These are phyloP conservation scores for Hemisphaericaspora lyxosophila DNA, from an alignment of 1,139 yeast species.

Conservation along the genomic window DNA sequence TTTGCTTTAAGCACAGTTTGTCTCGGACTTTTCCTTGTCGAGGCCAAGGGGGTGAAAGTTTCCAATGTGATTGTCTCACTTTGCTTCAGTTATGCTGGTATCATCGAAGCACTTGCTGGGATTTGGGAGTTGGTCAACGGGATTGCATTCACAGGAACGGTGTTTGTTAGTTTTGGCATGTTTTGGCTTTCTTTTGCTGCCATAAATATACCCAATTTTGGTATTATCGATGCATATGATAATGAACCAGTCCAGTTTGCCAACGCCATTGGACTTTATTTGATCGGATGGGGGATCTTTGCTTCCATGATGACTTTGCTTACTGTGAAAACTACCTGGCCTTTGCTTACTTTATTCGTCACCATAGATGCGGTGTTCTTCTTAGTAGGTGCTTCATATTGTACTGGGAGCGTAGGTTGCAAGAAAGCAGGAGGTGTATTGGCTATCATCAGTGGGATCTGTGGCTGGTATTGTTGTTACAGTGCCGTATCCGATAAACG, in stretches of 20 bases:
- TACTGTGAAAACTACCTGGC: slow-evolving; percentile 36
- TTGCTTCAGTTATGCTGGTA: slow-evolving; percentile 51
- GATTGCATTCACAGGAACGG: slow-evolving; percentile 39
- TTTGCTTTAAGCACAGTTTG: slow-evolving; percentile 40
- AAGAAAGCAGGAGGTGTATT: slow-evolving; percentile 63
- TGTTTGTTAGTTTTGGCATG: slow-evolving; percentile 35
- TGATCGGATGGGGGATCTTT: slow-evolving; percentile 39
- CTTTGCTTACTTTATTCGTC: slow-evolving; percentile 45
- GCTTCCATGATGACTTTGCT: slow-evolving; percentile 30
- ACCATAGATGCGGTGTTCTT: slow-evolving; percentile 51
- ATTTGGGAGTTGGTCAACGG: slow-evolving; percentile 43
- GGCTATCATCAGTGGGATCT: slow-evolving; percentile 53
- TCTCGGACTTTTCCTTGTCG: slow-evolving; percentile 48
- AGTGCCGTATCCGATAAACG: slow-evolving; percentile 21
- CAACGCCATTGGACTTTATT: slow-evolving; percentile 35
- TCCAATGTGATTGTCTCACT: slow-evolving; percentile 49
- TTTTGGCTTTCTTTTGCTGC: slow-evolving; percentile 41
- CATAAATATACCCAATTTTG: slow-evolving; percentile 31
- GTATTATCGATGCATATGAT: slow-evolving; percentile 29
- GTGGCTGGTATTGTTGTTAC: slow-evolving; percentile 52
- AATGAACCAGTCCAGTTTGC: slow-evolving; percentile 24
- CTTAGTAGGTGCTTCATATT: slow-evolving; percentile 51
- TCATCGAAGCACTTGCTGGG: slow-evolving; percentile 41
- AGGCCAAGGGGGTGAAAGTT: slow-evolving; percentile 52
- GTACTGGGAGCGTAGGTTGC: slow-evolving; percentile 40